Evolutionary conservation across 2,329 filamentous ascomycete genomes (phyloP).

Genomic region (Penicillium sp.): DNA sequence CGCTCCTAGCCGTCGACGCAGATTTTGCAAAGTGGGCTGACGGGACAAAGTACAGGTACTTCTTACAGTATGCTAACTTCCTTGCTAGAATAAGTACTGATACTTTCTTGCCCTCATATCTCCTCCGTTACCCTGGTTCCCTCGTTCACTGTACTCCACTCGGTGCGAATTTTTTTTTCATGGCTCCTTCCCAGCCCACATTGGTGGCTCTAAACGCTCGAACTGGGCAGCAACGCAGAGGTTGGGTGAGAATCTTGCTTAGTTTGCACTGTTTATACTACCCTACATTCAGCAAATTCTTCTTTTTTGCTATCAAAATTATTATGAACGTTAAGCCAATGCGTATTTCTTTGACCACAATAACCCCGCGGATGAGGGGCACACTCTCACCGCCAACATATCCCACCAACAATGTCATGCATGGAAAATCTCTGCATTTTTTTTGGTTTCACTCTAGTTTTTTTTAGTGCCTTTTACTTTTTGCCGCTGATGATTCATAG

Average conservation of each 20-base stretch:
- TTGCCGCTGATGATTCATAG: constrained; percentile 1
- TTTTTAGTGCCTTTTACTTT: neutral
- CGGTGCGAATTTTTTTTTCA: constrained; percentile 28
- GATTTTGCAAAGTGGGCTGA: constrained; percentile 35
- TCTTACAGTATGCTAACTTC: neutral
- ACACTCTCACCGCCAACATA: constrained; percentile 24
- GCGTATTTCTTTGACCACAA: constrained; percentile 1
- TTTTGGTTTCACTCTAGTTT: neutral
- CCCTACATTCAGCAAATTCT: neutral
- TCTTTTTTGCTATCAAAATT: neutral
- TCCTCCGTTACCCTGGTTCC: constrained; percentile 31
- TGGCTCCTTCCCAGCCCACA: constrained; percentile 20
- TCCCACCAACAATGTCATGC: constrained; percentile 20
- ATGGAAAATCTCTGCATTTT: constrained; percentile 1
- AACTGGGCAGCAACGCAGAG: constrained; percentile 44
- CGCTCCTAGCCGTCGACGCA: constrained; percentile 25
- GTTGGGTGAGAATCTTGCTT: constrained; percentile 16
- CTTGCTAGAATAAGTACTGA: constrained; percentile 8
- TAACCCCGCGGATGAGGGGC: constrained; percentile 22
- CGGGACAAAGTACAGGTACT: constrained; percentile 9
- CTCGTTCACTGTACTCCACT: constrained; percentile 26
- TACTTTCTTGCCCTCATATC: constrained; percentile 9
- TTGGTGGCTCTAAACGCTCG: constrained; percentile 10
- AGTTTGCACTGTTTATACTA: constrained; percentile 17
- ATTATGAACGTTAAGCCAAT: neutral